phyloP scores from a whole-genome alignment of 2,329 filamentous ascomycete species.

The Aspergillus pseudoterreus region DNA sequence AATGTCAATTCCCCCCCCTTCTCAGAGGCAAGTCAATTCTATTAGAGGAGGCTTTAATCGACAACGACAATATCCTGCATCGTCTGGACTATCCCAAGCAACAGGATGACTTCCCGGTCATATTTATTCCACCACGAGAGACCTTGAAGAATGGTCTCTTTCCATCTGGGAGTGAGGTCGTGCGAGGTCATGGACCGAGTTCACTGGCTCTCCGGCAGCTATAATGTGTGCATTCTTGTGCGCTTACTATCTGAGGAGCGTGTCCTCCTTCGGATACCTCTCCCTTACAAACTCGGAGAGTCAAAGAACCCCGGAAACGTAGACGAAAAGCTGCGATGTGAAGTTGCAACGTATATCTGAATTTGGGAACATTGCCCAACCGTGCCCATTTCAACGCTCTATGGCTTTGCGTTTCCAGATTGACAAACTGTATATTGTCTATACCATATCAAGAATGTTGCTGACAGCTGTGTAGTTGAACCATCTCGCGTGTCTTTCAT shows the following conservation, averaged over 20 bases:
- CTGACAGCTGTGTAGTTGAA: too few relatives aligned
- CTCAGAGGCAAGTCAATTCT: conserved; percentile 8
- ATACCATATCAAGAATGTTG: neutral
- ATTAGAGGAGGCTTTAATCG: conserved; percentile 9
- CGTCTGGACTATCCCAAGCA: conserved; percentile 15
- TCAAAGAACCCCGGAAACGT: conserved; percentile 33
- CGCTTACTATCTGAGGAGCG: conserved; percentile 13
- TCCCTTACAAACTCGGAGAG: conserved; percentile 36
- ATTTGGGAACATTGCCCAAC: conserved; percentile 34
- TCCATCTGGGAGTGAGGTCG: conserved; percentile 9
- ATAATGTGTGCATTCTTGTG: conserved; percentile 19
- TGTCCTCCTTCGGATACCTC: conserved; percentile 21
- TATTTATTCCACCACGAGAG: conserved; percentile 6
- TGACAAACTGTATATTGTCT: conserved; percentile 22
- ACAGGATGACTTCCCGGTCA: conserved; percentile 11
- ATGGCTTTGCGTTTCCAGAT: conserved; percentile 31
- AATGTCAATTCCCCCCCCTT: conserved; percentile 8
- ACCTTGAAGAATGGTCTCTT: conserved; percentile 12
- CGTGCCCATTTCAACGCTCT: conserved; percentile 34
- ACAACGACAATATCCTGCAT: conserved; percentile 18
- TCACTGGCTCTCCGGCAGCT: conserved; percentile 20
- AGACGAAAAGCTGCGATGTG: conserved; percentile 42
- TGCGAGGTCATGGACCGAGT: conserved; percentile 10
- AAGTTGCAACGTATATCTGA: conserved; percentile 41
- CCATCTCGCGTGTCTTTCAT: too few relatives aligned